Evolutionary conservation across 2,329 filamentous ascomycete genomes (phyloP).

Genomic region (Colletotrichum sp.): DNA sequence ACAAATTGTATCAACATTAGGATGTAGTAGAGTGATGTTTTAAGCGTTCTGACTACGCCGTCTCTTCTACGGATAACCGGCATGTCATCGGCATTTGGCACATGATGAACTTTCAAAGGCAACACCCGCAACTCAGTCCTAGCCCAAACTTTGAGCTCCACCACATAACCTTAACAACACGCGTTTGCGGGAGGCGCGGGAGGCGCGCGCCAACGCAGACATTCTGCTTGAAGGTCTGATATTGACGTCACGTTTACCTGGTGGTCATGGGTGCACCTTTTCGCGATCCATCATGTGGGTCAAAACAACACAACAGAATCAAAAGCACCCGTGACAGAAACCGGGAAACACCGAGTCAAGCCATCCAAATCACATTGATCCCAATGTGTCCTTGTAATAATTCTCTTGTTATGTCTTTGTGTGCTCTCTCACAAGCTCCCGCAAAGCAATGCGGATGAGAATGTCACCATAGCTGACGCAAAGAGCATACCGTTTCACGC

Average conservation of each 20-base stretch:
- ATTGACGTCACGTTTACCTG: background rate
- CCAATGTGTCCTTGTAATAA: accelerated
- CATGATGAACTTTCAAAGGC: background rate
- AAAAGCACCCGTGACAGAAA: background rate
- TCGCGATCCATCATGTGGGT: background rate
- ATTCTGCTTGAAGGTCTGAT: background rate
- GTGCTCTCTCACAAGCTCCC: accelerated
- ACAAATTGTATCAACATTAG: no score
- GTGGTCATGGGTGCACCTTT: background rate
- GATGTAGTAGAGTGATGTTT: no score
- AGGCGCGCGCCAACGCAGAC: background rate
- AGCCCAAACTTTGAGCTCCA: background rate
- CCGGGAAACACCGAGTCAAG: background rate
- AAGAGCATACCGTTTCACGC: no score
- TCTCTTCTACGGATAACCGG: background rate
- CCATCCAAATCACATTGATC: background rate
- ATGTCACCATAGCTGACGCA: background rate
- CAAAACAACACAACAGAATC: background rate
- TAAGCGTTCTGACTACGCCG: no score
- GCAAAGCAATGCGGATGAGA: accelerated
- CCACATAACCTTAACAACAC: background rate
- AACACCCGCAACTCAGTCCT: background rate
- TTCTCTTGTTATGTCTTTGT: accelerated
- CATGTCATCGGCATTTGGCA: background rate
- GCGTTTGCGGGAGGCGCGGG: background rate